A percentile compares a stretch with the other conserved stretches of the same genome.
These are phyloP conservation scores for Candida labiduridarum DNA, from an alignment of 1,139 yeast species.

Conservation along the genomic window DNA sequence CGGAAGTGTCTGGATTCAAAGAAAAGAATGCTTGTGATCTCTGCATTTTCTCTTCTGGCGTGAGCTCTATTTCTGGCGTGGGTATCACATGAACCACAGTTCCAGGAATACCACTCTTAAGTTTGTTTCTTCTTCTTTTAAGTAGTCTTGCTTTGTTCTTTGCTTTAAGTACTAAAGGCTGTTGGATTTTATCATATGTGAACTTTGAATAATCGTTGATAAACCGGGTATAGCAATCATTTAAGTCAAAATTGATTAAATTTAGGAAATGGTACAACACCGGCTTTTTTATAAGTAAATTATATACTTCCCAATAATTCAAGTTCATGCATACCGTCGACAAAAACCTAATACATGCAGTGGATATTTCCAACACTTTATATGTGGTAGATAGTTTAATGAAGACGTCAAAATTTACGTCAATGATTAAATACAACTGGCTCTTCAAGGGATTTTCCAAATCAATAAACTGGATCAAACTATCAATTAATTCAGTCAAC, in stretches of 20 bases:
- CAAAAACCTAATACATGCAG: conserved; percentile 40
- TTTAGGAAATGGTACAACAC: conserved; percentile 44
- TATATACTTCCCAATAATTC: conserved; percentile 51
- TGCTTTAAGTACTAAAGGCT: conserved; percentile 13
- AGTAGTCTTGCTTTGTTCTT: conserved; percentile 8
- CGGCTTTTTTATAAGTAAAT: conserved; percentile 46
- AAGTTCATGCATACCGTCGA: conserved; percentile 41
- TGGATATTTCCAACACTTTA: conserved; percentile 34
- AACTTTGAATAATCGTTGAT: conserved; percentile 36
- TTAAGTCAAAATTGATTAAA: conserved; percentile 42
- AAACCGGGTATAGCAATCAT: conserved; percentile 42
- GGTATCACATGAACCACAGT: conserved; percentile 13
- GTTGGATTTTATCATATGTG: conserved; percentile 23
- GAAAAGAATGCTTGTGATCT: conserved; percentile 20
- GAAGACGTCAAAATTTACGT: conserved; percentile 42
- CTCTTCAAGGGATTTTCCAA: conserved; percentile 34
- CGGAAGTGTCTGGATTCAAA: conserved; percentile 22
- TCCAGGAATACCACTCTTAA: conserved; percentile 1
- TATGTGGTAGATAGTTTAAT: conserved; percentile 37
- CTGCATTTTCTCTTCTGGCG: conserved; percentile 10
- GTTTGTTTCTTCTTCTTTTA: conserved; percentile 7
- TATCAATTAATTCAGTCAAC: conserved; percentile 27
- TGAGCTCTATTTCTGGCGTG: conserved; percentile 6
- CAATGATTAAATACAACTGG: conserved; percentile 37
- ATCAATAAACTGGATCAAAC: conserved; percentile 25